Percentiles rank a stretch among this genome's conserved stretches.
These are phyloP conservation scores for Aspergillus saccharolyticus DNA, from an alignment of 495 filamentous ascomycete species.

Conservation along the genomic window DNA sequence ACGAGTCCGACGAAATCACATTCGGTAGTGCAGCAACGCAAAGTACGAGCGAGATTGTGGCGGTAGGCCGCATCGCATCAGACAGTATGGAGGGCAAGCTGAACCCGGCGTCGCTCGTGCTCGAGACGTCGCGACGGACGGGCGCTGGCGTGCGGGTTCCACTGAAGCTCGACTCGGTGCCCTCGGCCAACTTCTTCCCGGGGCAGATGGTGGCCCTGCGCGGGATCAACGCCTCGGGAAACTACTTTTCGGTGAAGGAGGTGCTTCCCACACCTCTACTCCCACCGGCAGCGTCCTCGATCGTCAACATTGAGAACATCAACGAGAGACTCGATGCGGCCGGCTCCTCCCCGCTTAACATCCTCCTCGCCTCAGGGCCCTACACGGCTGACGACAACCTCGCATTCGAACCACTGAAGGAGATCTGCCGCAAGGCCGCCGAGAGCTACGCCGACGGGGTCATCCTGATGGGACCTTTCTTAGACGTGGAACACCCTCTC, in stretches of 20 bases:
- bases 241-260: constrained; percentile 75
- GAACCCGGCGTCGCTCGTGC: constrained; percentile 73
- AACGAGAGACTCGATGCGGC: constrained; percentile 61
- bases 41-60: constrained; percentile 80
- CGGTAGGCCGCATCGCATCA: constrained; percentile 84
- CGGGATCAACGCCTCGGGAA: constrained; percentile 82
- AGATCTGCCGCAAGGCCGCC: constrained; percentile 71
- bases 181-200: constrained; percentile 81
- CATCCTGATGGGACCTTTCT: constrained; percentile 78
- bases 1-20: constrained; percentile 69
- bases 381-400: constrained; percentile 91
- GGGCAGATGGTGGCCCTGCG: constrained; percentile 86
- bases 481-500: constrained; percentile 88
- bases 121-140: constrained; percentile 82
- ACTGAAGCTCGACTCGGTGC: constrained; percentile 64
- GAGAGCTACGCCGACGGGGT: constrained; percentile 73
- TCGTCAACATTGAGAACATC: constrained; percentile 54
- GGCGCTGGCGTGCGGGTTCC: constrained; percentile 78
- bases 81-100: constrained; percentile 79
- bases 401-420: constrained; percentile 76
- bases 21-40: constrained; percentile 84
- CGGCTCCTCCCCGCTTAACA: constrained; percentile 60
- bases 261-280: constrained; percentile 69
- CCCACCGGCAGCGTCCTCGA: constrained; percentile 59
- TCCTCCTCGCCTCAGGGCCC: constrained; percentile 77